Percentiles rank a stretch among this genome's conserved stretches.
These are phyloP conservation scores for Hypoxylon sp. DNA, from an alignment of 2,329 filamentous ascomycete genomes.

Conservation along the genomic window DNA sequence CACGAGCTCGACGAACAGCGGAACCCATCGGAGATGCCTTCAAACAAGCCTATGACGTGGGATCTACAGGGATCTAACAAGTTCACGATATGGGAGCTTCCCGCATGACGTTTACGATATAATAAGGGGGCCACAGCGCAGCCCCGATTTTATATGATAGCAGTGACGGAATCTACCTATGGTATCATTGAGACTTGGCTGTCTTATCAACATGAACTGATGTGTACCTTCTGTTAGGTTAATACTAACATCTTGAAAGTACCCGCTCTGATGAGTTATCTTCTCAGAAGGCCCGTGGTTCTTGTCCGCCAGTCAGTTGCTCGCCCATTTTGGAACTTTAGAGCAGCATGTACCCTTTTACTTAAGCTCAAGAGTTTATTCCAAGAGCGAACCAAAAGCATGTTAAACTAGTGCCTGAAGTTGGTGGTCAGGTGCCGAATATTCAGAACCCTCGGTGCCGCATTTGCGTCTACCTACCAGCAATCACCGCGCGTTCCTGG, in stretches of 20 bases:
- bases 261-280: background rate
- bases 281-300: background rate
- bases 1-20: constrained; percentile 24
- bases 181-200: too few species aligned
- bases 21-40: constrained; percentile 19
- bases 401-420: background rate
- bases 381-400: background rate
- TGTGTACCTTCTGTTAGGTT: background rate
- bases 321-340: background rate
- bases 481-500: too few species aligned
- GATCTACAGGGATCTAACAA: constrained; percentile 7
- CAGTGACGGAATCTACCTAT: background rate
- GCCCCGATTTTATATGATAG: background rate
- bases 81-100: background rate
- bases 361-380: background rate
- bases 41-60: constrained; percentile 18
- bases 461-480: too few species aligned
- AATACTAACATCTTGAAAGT: background rate
- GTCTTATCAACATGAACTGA: too few species aligned
- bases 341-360: background rate
- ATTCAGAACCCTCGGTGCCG: background rate
- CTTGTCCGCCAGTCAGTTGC: background rate
- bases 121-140: background rate
- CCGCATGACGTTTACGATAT: constrained; percentile 7
- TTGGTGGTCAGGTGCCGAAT: background rate